Conservation (phyloP, 176 grass and related monocot genomes). For the Sorghum bicolor region Sorghum_bicolor_NCBIv3 NC_012871.2:17490501-17491000, state of each 20-base stretch:
- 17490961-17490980: conserved; percentile 80
- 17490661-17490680: neutral
- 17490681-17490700: neutral
- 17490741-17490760: neutral
- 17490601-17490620: neutral
- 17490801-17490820: neutral
- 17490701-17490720: neutral
- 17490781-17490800: conserved; percentile 8
- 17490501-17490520: neutral
- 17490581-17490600: neutral
- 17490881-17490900: neutral
- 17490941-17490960: conserved; percentile 97
- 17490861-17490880: neutral
- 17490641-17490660: neutral
- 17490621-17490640: neutral
- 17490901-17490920: conserved; percentile 5
- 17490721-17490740: neutral
- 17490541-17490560: neutral
- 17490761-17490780: neutral
- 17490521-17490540: neutral
- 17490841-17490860: neutral
- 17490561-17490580: too few relatives aligned
- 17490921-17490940: conserved; percentile 26
- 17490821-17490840: neutral
- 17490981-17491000: conserved; percentile 35